Evolutionary conservation across 169 alveolate species (phyloP), one percentile per base, ranked within the genome.

Genomic region (Condylostoma magnum): DNA sequence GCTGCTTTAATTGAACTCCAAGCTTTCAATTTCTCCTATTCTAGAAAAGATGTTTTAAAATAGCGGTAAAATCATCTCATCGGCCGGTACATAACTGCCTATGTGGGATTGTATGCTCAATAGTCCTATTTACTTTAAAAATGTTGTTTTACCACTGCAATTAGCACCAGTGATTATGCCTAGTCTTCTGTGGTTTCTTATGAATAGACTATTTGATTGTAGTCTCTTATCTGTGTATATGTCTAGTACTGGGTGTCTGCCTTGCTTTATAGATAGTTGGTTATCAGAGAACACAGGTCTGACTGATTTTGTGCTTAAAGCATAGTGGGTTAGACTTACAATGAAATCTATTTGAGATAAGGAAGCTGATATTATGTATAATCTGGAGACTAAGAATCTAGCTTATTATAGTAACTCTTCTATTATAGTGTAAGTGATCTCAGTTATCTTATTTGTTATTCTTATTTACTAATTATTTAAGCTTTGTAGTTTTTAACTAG

Each of bases 71-170:
- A 10, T 25, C 6, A 30, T 10, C 18, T 18, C 8, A 30, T 67
- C 46, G 47, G 81, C 79, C 4, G 87, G 87, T n/a, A 80, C 68
- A 55, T 52, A 80, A 20, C 83, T 75, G 3, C 87, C 87, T 41
- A 69, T 63, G 55, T 80, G 83, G 2, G 84, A 56, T 53, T 75
- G 50, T 8, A 80, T 65, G 43, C 66, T 56, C 33, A 60, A 30
- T 69, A 80, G 50, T 30, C 84, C 83, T 69, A 75, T 55, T 54
- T 76, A 73, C 27, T 80, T 80, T 70, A 80, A 60, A 60, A 53
- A 80, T 8, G 87, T 80, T n/a, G 87, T 80, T 69, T 80, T 80
- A 18, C 87, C 87, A n/a, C 76, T 53, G 25, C 84, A 71, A 55
- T 80, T 80, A 18, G 77, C 77, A n/a, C 87, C 83, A 43, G 73